Conservation (phyloP, 2,329 filamentous ascomycete species). For the Chrysoporthe cubensis region DNA sequence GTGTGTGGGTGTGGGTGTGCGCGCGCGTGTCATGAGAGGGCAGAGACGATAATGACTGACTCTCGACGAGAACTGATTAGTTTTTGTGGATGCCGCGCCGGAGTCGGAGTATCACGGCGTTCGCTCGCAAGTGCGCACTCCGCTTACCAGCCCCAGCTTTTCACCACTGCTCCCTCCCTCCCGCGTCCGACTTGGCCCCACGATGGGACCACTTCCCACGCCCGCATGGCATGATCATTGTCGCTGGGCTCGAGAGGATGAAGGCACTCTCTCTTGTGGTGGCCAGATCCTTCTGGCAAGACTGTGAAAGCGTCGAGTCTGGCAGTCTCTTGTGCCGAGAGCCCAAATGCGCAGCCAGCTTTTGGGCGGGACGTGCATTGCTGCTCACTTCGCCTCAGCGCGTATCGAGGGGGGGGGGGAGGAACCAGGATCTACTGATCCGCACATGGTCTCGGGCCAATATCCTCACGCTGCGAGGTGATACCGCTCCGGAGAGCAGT, state of each 20-base stretch:
- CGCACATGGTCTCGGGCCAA: too few relatives aligned
- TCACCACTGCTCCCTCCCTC: neutral
- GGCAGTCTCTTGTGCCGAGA: too few relatives aligned
- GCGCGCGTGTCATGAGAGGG: neutral
- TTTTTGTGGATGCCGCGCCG: conserved; percentile 5
- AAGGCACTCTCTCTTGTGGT: too few relatives aligned
- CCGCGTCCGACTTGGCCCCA: neutral
- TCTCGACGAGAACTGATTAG: neutral
- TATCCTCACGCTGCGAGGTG: neutral
- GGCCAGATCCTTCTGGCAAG: neutral
- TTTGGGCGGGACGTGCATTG: too few relatives aligned
- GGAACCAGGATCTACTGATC: too few relatives aligned
- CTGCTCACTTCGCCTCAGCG: too few relatives aligned
- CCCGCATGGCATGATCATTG: neutral
- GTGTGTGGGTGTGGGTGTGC: too few relatives aligned
- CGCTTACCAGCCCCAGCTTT: neutral
- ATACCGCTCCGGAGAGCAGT: too few relatives aligned
- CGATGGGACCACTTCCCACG: neutral
- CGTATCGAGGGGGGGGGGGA: too few relatives aligned
- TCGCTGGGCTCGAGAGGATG: neutral
- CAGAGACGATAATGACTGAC: neutral
- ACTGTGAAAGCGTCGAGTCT: too few relatives aligned
- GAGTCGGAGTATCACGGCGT: conserved; percentile 3
- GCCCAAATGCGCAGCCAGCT: too few relatives aligned
- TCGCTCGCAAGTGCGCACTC: conserved; percentile 7